Percentiles rank a stretch among this genome's conserved stretches.
These are phyloP conservation scores for Lepidium didymum DNA, from an alignment of 345 rosid genomes.

Conservation along the genomic window DNA sequence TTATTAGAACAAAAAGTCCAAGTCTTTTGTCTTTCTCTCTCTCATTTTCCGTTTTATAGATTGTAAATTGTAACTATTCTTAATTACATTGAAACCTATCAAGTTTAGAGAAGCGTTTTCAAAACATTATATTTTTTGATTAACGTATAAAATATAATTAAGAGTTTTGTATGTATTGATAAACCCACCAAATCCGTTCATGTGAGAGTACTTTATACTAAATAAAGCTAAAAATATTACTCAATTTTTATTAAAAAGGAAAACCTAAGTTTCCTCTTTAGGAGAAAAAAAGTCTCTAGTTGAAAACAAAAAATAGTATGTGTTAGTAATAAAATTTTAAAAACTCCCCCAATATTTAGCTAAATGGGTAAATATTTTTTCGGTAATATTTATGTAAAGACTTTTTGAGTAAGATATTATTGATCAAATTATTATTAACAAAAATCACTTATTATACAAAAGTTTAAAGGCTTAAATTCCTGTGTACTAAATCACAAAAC, in stretches of 20 bases:
- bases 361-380: too few species aligned
- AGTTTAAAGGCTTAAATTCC: too few species aligned
- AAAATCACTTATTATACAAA: too few species aligned
- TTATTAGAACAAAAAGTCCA: not conserved
- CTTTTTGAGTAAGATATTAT: too few species aligned
- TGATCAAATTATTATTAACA: too few species aligned
- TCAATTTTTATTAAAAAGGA: not conserved
- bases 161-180: not conserved
- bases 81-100: not conserved
- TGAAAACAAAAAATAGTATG: too few species aligned
- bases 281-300: not conserved
- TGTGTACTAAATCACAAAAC: too few species aligned
- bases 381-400: too few species aligned
- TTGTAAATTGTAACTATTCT: slow-evolving; percentile 7
- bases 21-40: not conserved
- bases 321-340: too few species aligned
- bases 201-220: not conserved
- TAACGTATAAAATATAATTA: too few species aligned
- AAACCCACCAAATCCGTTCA: not conserved
- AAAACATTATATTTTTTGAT: too few species aligned
- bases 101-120: not conserved
- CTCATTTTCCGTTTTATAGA: slow-evolving; percentile 8
- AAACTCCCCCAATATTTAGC: too few species aligned
- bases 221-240: not conserved
- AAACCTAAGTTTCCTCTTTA: not conserved